phyloP scores from a whole-genome alignment of 371 early-diverging fungal genomes.

The Mortierella sp. region DNA sequence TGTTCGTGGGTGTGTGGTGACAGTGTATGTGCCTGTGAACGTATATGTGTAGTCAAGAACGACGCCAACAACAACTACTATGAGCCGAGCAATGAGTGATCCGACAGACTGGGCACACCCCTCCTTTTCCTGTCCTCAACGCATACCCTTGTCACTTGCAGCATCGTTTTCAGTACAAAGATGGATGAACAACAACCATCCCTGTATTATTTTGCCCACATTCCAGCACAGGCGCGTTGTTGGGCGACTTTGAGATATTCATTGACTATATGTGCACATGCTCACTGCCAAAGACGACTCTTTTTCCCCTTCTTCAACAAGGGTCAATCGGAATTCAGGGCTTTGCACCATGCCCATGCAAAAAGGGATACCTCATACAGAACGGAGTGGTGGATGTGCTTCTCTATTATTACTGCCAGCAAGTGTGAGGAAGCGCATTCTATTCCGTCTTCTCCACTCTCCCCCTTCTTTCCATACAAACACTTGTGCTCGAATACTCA shows the following conservation, averaged over 20 bases:
- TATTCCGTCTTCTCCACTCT: neutral
- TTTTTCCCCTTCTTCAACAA: constrained; percentile 1
- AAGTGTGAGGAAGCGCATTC: neutral
- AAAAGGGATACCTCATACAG: neutral
- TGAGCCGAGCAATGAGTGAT: neutral
- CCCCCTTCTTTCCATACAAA: neutral
- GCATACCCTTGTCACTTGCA: neutral
- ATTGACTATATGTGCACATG: neutral
- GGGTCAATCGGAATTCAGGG: constrained; percentile 23
- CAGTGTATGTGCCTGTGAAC: neutral
- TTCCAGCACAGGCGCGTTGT: constrained; percentile 20
- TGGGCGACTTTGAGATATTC: constrained; percentile 17
- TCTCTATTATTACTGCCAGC: neutral
- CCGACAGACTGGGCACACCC: neutral
- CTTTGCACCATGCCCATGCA: neutral
- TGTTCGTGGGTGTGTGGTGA: neutral
- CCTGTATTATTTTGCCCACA: constrained; percentile 9
- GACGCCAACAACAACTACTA: neutral
- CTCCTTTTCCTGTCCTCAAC: neutral
- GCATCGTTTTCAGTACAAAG: neutral
- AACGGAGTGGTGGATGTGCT: too few species aligned
- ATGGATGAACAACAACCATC: neutral
- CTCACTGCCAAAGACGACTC: neutral
- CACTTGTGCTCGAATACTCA: neutral
- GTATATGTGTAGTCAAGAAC: neutral